Conservation (phyloP, 768 basidiomycete genomes). For the Coprinellus micaceus region DNA sequence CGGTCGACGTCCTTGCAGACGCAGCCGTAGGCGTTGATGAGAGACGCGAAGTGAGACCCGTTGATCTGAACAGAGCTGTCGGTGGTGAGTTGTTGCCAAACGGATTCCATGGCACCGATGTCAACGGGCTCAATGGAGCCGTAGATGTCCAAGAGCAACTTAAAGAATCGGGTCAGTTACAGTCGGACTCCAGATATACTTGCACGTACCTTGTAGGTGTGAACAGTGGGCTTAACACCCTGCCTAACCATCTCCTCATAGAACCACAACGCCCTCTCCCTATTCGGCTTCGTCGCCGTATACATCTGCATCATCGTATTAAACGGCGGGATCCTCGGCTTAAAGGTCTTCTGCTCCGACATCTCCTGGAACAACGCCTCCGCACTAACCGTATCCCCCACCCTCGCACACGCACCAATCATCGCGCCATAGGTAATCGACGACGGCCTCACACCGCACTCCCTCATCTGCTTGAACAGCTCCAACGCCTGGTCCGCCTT, state of each 20-base stretch:
- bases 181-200: constrained; percentile 8
- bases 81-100: constrained; percentile 57
- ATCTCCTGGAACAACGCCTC: constrained; percentile 86
- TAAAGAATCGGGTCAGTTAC: background rate
- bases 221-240: constrained; percentile 70
- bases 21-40: constrained; percentile 89
- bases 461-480: constrained; percentile 87
- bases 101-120: constrained; percentile 61
- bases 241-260: constrained; percentile 61
- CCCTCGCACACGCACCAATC: constrained; percentile 89
- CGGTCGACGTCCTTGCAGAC: constrained; percentile 71
- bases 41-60: constrained; percentile 62
- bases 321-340: constrained; percentile 88
- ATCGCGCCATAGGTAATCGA: constrained; percentile 95
- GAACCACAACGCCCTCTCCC: constrained; percentile 71
- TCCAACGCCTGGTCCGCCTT: constrained; percentile 88
- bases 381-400: constrained; percentile 82
- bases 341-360: constrained; percentile 67
- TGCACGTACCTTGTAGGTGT: constrained; percentile 84
- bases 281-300: constrained; percentile 84
- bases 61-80: constrained; percentile 42
- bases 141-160: constrained; percentile 88
- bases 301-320: constrained; percentile 99
- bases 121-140: constrained; percentile 84
- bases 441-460: constrained; percentile 53